Evolutionary conservation across 2,329 filamentous ascomycete species (phyloP).

Genomic region (Colletotrichum cordylinicola): DNA sequence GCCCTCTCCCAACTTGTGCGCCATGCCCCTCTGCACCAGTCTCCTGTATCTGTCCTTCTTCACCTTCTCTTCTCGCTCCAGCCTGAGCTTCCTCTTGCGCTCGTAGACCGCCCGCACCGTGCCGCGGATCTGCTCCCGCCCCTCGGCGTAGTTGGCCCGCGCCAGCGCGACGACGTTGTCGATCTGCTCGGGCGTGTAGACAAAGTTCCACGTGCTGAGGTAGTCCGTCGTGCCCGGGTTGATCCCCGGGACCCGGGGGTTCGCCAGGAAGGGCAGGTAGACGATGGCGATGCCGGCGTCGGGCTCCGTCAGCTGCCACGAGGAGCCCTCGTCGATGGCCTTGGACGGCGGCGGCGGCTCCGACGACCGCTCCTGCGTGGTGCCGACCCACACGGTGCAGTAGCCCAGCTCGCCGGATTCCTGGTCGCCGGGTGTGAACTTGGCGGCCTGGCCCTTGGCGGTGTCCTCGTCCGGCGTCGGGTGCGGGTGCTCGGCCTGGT

Average conservation of each 20-base stretch:
- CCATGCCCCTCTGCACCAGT: conserved; percentile 54
- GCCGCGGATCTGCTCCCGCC: conserved; percentile 76
- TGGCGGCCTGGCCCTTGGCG: conserved; percentile 33
- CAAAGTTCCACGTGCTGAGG: conserved; percentile 97
- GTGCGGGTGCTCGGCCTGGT: conserved; percentile 28
- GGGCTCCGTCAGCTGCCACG: conserved; percentile 75
- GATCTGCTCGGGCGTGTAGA: conserved; percentile 90
- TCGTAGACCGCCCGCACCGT: conserved; percentile 91
- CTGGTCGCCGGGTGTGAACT: conserved; percentile 48
- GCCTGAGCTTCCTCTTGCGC: conserved; percentile 76
- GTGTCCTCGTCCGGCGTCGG: conserved; percentile 26
- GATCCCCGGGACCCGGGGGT: conserved; percentile 76
- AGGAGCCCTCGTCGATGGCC: conserved; percentile 66
- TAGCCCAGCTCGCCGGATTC: conserved; percentile 74
- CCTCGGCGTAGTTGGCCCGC: conserved; percentile 85
- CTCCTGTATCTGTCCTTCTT: conserved; percentile 48
- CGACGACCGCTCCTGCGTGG: conserved; percentile 72
- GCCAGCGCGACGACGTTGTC: conserved; percentile 85
- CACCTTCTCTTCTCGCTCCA: conserved; percentile 53
- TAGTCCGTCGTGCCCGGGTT: conserved; percentile 85
- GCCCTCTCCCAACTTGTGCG: conserved; percentile 63
- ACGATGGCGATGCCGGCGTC: conserved; percentile 87
- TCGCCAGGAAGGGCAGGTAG: conserved; percentile 89
- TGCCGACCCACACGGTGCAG: conserved; percentile 96
- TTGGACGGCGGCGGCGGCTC: conserved; percentile 57